Percentiles rank a stretch among this genome's conserved stretches.
phyloP scores from a whole-genome alignment of 1,284 basidiomycete genomes.

The Papiliotrema flavescens region DNA sequence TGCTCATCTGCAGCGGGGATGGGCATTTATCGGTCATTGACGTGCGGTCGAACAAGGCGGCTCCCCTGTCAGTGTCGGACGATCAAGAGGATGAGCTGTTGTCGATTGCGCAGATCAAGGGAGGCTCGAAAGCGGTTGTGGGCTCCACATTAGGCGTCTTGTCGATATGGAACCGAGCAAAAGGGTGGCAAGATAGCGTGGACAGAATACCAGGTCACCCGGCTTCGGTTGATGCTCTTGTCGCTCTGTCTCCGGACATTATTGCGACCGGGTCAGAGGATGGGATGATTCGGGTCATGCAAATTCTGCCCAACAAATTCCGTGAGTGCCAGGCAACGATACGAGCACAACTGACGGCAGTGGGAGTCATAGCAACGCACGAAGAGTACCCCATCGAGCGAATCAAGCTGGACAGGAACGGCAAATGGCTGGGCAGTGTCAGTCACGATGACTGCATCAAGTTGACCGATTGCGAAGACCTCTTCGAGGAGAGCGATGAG shows the following conservation, averaged over 20 bases:
- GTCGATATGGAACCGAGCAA: conserved; percentile 79
- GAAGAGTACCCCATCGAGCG: conserved; percentile 87
- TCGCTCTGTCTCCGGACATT: conserved; percentile 61
- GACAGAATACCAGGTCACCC: conserved; percentile 90
- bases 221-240: conserved; percentile 78
- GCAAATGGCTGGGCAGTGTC: conserved; percentile 85
- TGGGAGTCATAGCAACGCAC: conserved; percentile 87
- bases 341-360: conserved; percentile 20
- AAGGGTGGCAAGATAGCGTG: conserved; percentile 80
- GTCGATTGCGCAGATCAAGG: conserved; percentile 76
- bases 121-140: conserved; percentile 76
- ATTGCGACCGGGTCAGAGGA: conserved; percentile 91
- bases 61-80: conserved; percentile 75
- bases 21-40: conserved; percentile 88
- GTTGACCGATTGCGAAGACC: conserved; percentile 71
- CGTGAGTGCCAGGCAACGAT: conserved; percentile 30
- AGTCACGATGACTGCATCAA: conserved; percentile 84
- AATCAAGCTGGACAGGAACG: conserved; percentile 60
- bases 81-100: conserved; percentile 95
- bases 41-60: conserved; percentile 68
- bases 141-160: conserved; percentile 90
- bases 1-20: conserved; percentile 63
- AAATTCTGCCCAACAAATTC: conserved; percentile 84
- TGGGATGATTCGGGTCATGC: conserved; percentile 82
- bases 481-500: conserved; percentile 57